phyloP scores from a whole-genome alignment of 805 yeast species.

The Sugiyamaella boreocaroliniensis region DNA sequence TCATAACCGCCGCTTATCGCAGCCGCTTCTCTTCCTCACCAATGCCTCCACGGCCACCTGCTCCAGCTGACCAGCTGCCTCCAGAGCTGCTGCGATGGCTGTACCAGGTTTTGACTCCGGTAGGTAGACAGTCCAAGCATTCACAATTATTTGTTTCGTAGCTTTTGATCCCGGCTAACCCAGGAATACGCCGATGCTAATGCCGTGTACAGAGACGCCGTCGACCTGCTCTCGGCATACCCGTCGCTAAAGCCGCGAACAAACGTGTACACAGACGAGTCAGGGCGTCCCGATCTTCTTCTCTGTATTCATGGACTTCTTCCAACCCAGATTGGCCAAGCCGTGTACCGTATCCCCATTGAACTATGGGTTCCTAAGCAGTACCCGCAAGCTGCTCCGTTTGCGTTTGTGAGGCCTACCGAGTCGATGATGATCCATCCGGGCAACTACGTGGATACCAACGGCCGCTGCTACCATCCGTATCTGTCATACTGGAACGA shows the following conservation, averaged over 20 bases:
- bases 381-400: slow-evolving; percentile 65
- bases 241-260: slow-evolving; percentile 63
- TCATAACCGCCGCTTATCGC: too few relatives aligned
- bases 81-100: slow-evolving; percentile 51
- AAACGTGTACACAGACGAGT: slow-evolving; percentile 47
- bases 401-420: slow-evolving; percentile 57
- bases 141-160: not conserved
- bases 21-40: not conserved
- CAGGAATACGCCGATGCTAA: slow-evolving; percentile 54
- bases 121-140: slow-evolving; percentile 19
- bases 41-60: slow-evolving; percentile 8
- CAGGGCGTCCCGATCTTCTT: slow-evolving; percentile 54
- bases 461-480: slow-evolving; percentile 69
- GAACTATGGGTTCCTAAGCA: slow-evolving; percentile 70
- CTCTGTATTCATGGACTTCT: slow-evolving; percentile 59
- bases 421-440: slow-evolving; percentile 44
- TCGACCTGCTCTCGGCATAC: slow-evolving; percentile 44
- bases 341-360: slow-evolving; percentile 45
- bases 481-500: slow-evolving; percentile 53
- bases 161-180: not conserved
- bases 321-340: slow-evolving; percentile 29
- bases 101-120: slow-evolving; percentile 47
- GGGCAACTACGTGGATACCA: slow-evolving; percentile 60
- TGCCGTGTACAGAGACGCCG: slow-evolving; percentile 55
- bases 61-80: slow-evolving; percentile 29